Base-by-base conservation (phyloP, 2,329 filamentous ascomycete species). In the Alternaria sp. region DNA sequence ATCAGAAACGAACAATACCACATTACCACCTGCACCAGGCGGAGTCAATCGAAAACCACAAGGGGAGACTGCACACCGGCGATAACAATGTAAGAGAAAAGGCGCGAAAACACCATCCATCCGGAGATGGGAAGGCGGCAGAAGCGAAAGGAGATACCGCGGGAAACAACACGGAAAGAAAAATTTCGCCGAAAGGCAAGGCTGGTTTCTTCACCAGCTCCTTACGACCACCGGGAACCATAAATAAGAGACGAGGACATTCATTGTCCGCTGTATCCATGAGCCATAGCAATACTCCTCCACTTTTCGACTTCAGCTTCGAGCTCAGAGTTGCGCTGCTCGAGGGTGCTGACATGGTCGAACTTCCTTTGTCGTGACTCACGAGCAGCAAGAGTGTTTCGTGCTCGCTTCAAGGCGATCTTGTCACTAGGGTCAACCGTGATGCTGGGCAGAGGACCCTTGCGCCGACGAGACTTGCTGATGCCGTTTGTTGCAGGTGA, bases 281-380 rank as follows among this genome's bases (percentile, higher is more conserved):
- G 72, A 68, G 73, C 70, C 57, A 69, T 60, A 69, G 75, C 75
- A 68, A 77, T 74, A 62, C 67, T 75, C 70, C 80, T 77, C 68
- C 80, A 79, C 63, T 79, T 79, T 61, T 78, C 76, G 51, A 76
- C 59, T 55, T 78, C 77, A 39, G 84, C 82, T 77, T 88, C 84
- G 28, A 94, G 80, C 74, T 90, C 87, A 17, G 82, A 83, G 71
- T 96, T 93, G 71, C 86, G 83, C 37, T 85, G 84, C 81, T 96
- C 90, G 44, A 97, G 83, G 57, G 88, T 86, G 55, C 91, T 88
- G 61, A 94, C 83, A 68, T 89, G 86, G 75, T 90, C 84, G 56
- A 91, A 88, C 82, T 97, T 97, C 66, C 92, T 89, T 72, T 92
- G 89, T 51, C 94, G 89, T 59, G 93, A 97, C 81, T 97, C 97